Conservation (phyloP, 805 yeast genomes). For the Peterozyma xylosa region DNA sequence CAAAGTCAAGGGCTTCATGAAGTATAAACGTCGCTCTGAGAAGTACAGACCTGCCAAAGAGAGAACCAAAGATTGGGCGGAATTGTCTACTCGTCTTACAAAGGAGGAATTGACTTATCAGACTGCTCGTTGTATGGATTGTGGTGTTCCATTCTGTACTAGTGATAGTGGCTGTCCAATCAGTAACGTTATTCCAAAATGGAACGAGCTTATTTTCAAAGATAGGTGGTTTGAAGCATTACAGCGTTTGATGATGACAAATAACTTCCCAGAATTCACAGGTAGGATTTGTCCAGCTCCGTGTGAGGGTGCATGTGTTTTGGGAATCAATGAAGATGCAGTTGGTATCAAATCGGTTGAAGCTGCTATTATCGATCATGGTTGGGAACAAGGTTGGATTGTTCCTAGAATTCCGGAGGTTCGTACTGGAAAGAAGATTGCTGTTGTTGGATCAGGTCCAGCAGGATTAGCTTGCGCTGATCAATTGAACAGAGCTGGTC, state of each 20-base stretch:
- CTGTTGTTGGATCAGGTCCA: constrained; percentile 94
- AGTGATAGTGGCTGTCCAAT: constrained; percentile 98
- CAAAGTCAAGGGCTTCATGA: constrained; percentile 86
- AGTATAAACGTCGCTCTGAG: constrained; percentile 85
- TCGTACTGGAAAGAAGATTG: constrained; percentile 82
- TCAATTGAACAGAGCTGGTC: constrained; percentile 95
- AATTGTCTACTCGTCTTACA: constrained; percentile 70
- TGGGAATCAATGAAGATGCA: constrained; percentile 90
- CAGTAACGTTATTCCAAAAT: constrained; percentile 93
- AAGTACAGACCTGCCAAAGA: constrained; percentile 70
- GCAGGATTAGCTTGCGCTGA: constrained; percentile 96
- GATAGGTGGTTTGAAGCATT: constrained; percentile 93
- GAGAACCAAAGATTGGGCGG: constrained; percentile 89
- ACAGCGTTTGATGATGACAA: constrained; percentile 87
- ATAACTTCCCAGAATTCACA: constrained; percentile 97
- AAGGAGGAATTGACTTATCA: constrained; percentile 84
- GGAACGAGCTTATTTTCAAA: constrained; percentile 94
- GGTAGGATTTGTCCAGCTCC: constrained; percentile 99
- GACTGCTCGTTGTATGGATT: constrained; percentile 98
- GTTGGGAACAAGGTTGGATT: constrained; percentile 96
- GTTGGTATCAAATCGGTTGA: constrained; percentile 96
- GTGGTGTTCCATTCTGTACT: constrained; percentile 99
- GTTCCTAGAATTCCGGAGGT: constrained; percentile 68
- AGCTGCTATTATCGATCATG: constrained; percentile 93
- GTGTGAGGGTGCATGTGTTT: constrained; percentile 91